These are phyloP conservation scores for Tremellales sp. DNA, from an alignment of 1,284 basidiomycete species.

Conservation along the genomic window DNA sequence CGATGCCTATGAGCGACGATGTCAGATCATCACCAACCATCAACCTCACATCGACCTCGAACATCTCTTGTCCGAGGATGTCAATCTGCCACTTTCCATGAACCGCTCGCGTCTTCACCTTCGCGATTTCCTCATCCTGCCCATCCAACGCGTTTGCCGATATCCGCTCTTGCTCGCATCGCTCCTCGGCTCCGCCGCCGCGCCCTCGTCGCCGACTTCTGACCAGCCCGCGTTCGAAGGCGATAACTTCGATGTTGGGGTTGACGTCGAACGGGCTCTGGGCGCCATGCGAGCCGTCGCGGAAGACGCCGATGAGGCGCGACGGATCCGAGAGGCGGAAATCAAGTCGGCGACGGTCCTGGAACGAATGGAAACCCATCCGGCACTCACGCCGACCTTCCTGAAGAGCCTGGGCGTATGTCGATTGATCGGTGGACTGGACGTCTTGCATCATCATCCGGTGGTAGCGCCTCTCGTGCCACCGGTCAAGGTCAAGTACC, in stretches of 20 bases:
- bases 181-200: slow-evolving; percentile 50
- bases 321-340: slow-evolving; percentile 58
- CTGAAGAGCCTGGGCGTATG: slow-evolving; percentile 67
- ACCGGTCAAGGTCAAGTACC: slow-evolving; percentile 71
- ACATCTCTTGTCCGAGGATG: slow-evolving; percentile 35
- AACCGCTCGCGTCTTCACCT: slow-evolving; percentile 51
- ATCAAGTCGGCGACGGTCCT: slow-evolving; percentile 65
- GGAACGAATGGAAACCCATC: slow-evolving; percentile 57
- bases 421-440: slow-evolving; percentile 72
- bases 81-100: slow-evolving; percentile 9
- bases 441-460: slow-evolving; percentile 67
- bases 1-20: slow-evolving; percentile 74
- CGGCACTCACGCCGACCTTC: slow-evolving; percentile 52
- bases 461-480: slow-evolving; percentile 42
- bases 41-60: slow-evolving; percentile 35
- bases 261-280: slow-evolving; percentile 43
- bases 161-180: slow-evolving; percentile 83
- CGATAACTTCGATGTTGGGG: slow-evolving; percentile 31
- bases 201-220: slow-evolving; percentile 4
- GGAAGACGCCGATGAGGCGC: slow-evolving; percentile 55
- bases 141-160: slow-evolving; percentile 82
- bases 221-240: slow-evolving; percentile 3
- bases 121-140: slow-evolving; percentile 82
- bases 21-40: slow-evolving; percentile 54
- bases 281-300: slow-evolving; percentile 59